These are phyloP conservation scores for Blumeria graminis DNA, from an alignment of 2,329 filamentous ascomycete genomes.

Conservation along the genomic window DNA sequence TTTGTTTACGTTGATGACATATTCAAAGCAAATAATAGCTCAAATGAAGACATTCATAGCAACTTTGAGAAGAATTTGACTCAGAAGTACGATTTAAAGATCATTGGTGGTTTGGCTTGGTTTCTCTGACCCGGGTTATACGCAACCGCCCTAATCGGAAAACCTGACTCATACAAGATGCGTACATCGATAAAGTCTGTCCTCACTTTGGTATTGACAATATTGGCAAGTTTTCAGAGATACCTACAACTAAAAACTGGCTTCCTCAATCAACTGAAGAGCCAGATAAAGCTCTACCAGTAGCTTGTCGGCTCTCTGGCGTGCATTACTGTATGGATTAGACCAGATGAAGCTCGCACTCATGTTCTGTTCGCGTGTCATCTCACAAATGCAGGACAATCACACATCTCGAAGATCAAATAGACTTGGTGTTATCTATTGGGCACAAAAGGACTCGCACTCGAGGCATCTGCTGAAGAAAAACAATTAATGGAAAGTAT, in stretches of 20 bases:
- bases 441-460: neutral
- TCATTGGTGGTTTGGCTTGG: neutral
- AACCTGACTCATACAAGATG: neutral
- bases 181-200: no score
- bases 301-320: neutral
- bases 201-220: no score
- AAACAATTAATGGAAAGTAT: neutral
- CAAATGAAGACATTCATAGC: neutral
- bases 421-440: neutral
- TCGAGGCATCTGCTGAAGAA: neutral
- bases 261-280: no score
- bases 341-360: neutral
- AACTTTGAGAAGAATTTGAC: neutral
- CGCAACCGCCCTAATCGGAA: neutral
- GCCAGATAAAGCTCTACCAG: neutral
- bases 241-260: no score
- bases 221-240: no score
- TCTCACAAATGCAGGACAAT: neutral
- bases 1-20: neutral
- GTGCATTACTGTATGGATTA: neutral
- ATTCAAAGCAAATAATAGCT: neutral
- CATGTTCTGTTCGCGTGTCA: neutral
- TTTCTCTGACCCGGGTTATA: neutral
- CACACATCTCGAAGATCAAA: neutral
- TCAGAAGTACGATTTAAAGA: neutral